Evolutionary conservation across 306 rosid species (phyloP).

Genomic region (Notholithocarpus densiflorus): DNA sequence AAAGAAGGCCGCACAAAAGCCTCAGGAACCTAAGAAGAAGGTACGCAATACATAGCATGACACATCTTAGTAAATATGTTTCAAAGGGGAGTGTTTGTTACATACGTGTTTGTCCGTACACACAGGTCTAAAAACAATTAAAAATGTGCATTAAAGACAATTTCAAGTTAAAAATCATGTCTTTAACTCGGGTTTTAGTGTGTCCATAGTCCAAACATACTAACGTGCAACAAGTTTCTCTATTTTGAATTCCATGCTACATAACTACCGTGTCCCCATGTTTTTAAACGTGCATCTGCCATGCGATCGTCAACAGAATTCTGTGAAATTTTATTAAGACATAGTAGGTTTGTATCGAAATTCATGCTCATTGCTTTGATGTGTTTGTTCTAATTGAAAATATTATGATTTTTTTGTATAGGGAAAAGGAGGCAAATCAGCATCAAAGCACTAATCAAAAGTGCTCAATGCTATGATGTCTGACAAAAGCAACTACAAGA

Average conservation of each 20-base stretch:
- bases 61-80: not conserved
- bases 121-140: too few relatives aligned
- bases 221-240: too few relatives aligned
- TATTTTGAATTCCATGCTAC: too few relatives aligned
- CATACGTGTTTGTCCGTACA: too few relatives aligned
- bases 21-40: conserved; percentile 69
- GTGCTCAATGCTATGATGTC: not conserved
- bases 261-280: too few relatives aligned
- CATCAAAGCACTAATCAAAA: conserved; percentile 43
- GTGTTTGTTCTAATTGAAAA: not conserved
- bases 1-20: conserved; percentile 55
- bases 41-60: conserved; percentile 7
- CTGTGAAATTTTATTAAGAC: not conserved
- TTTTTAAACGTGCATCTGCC: too few relatives aligned
- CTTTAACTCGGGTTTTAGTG: too few relatives aligned
- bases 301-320: too few relatives aligned
- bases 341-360: not conserved
- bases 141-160: too few relatives aligned
- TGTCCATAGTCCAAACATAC: too few relatives aligned
- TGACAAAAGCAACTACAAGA: not conserved
- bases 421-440: conserved; percentile 70
- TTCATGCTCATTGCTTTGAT: not conserved
- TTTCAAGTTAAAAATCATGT: too few relatives aligned
- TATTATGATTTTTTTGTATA: conserved; percentile 19
- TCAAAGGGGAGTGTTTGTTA: too few relatives aligned